Conservation (phyloP, 495 filamentous ascomycete species). For the Talaromyces liani region DNA sequence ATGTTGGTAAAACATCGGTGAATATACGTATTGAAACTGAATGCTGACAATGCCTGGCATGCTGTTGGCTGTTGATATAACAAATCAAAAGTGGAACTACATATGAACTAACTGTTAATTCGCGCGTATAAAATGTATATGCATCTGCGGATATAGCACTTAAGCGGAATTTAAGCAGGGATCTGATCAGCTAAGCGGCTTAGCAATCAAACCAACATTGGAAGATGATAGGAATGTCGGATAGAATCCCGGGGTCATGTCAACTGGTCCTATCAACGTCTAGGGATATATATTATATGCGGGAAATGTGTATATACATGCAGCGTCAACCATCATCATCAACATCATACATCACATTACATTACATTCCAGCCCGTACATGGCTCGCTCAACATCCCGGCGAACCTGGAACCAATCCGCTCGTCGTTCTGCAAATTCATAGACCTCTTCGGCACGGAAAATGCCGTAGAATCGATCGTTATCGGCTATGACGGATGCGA, state of each 20-base stretch:
- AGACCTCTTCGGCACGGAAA: constrained; percentile 92
- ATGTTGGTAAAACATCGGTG: too few relatives aligned
- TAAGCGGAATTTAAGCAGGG: neutral
- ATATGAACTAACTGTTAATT: neutral
- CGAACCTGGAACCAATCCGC: constrained; percentile 92
- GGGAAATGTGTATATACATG: neutral
- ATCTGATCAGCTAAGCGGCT: neutral
- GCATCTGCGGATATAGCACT: neutral
- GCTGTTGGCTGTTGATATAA: neutral
- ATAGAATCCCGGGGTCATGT: neutral
- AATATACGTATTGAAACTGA: neutral
- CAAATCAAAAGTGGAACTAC: neutral
- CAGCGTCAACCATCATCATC: neutral
- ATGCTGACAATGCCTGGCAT: neutral
- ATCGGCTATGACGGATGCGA: constrained; percentile 92
- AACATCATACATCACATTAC: constrained; percentile 60
- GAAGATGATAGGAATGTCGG: neutral
- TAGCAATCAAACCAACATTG: neutral
- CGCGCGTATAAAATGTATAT: neutral
- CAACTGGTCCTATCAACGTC: neutral
- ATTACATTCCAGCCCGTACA: constrained; percentile 91
- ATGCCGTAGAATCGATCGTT: constrained; percentile 82
- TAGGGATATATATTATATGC: neutral
- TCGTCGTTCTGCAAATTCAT: constrained; percentile 89
- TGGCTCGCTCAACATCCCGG: constrained; percentile 83